phyloP scores from a whole-genome alignment of 2,329 filamentous ascomycete species.

The Calonectria naviculata region DNA sequence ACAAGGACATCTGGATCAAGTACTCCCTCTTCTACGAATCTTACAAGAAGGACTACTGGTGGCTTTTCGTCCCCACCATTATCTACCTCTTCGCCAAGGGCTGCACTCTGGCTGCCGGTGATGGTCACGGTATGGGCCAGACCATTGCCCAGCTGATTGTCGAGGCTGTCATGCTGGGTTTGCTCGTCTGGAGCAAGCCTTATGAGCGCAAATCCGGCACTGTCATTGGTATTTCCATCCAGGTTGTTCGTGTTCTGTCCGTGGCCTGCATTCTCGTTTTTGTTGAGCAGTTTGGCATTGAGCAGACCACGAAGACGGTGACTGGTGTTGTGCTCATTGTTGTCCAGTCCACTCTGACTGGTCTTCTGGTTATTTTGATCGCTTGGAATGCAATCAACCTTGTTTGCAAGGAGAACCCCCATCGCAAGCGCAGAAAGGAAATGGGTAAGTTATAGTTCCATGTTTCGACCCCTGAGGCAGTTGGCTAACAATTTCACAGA shows the following conservation, averaged over 20 bases:
- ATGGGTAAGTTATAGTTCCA: conserved; percentile 71
- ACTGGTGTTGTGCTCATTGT: conserved; percentile 93
- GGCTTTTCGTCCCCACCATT: conserved; percentile 92
- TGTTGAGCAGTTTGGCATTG: conserved; percentile 90
- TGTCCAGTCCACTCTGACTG: conserved; percentile 88
- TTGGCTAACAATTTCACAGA: conserved; percentile 62
- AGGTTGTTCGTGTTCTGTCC: conserved; percentile 88
- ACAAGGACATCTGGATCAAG: conserved; percentile 92
- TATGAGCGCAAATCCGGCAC: conserved; percentile 90
- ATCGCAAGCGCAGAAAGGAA: conserved; percentile 88
- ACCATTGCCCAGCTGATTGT: conserved; percentile 83
- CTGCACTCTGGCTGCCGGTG: conserved; percentile 83
- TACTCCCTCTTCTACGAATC: conserved; percentile 98
- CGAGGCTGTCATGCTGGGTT: conserved; percentile 80
- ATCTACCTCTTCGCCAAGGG: conserved; percentile 93
- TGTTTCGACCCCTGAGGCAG: conserved; percentile 1
- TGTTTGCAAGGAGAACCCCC: conserved; percentile 88
- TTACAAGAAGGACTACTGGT: conserved; percentile 96
- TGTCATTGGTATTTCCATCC: conserved; percentile 93
- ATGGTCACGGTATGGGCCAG: conserved; percentile 88
- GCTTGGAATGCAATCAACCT: conserved; percentile 87
- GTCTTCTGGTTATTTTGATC: conserved; percentile 86
- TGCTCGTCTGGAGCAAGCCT: conserved; percentile 87
- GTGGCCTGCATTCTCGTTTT: conserved; percentile 92
- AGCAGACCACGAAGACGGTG: conserved; percentile 92